A percentile compares a stretch with the other conserved stretches of the same genome.
phyloP scores from a whole-genome alignment of 2,329 filamentous ascomycete species.

The Colletotrichum euphorbiae region DNA sequence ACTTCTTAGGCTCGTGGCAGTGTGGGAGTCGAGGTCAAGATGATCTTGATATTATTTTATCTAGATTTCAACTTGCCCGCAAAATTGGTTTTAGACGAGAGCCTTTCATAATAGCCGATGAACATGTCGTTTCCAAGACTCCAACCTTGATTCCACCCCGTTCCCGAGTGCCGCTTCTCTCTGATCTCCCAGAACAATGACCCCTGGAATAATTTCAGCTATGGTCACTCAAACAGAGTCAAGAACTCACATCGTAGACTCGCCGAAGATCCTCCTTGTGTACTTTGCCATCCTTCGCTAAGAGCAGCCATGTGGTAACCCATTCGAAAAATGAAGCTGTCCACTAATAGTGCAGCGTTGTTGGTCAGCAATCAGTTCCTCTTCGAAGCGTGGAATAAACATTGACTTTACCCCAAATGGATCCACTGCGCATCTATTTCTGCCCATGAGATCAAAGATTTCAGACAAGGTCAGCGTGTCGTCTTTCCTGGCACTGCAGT shows the following conservation, averaged over 20 bases:
- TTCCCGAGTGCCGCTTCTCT: constrained; percentile 3
- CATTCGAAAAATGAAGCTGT: constrained; percentile 46
- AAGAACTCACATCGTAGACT: constrained; percentile 58
- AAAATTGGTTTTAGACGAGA: too few species aligned
- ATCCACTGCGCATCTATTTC: constrained; percentile 53
- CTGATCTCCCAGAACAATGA: constrained; percentile 41
- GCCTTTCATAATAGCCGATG: neutral
- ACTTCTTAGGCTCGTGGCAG: too few species aligned
- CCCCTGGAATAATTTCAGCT: constrained; percentile 46
- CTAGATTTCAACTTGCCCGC: too few species aligned
- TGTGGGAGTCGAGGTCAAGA: too few species aligned
- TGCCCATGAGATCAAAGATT: constrained; percentile 49
- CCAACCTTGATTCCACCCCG: constrained; percentile 31
- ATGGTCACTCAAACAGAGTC: constrained; percentile 48
- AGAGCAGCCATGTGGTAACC: constrained; percentile 61
- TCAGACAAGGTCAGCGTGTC: constrained; percentile 51
- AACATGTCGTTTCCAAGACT: constrained; percentile 23
- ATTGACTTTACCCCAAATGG: constrained; percentile 53
- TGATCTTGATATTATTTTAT: too few species aligned
- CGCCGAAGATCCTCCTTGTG: constrained; percentile 67
- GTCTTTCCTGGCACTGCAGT: constrained; percentile 52
- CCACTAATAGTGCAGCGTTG: constrained; percentile 30
- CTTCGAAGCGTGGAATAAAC: too few species aligned
- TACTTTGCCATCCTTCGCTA: constrained; percentile 65
- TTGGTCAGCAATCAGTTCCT: too few species aligned